These are phyloP conservation scores for Aspergillus pseudoglaucus DNA, from an alignment of 2,329 filamentous ascomycete species.

Conservation along the genomic window DNA sequence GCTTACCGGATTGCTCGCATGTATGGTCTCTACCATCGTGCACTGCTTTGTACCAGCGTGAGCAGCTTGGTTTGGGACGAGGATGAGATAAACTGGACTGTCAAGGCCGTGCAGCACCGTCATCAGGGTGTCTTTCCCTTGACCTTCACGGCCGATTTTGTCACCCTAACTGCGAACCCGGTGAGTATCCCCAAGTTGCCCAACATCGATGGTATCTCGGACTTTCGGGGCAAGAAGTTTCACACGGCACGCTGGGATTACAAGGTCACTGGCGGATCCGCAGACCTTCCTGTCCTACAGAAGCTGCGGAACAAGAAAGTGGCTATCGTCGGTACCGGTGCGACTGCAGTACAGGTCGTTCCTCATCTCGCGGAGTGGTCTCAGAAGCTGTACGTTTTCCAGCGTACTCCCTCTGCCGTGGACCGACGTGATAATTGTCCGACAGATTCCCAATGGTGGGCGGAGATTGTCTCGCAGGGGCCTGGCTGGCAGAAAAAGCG, in stretches of 20 bases:
- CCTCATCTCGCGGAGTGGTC: conserved; percentile 33
- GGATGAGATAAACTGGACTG: conserved; percentile 1
- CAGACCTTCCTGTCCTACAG: neutral
- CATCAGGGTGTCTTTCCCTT: neutral
- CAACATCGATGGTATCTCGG: conserved; percentile 14
- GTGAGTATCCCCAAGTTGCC: conserved; percentile 16
- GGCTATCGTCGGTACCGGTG: conserved; percentile 41
- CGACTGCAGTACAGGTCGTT: conserved; percentile 37
- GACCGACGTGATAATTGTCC: conserved; percentile 24
- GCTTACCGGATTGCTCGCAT: conserved; percentile 17
- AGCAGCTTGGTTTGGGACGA: conserved; percentile 12
- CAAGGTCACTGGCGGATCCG: conserved; percentile 4
- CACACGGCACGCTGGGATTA: conserved; percentile 22
- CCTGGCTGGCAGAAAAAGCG: conserved; percentile 21
- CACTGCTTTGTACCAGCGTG: conserved; percentile 45
- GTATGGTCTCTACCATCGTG: conserved; percentile 37
- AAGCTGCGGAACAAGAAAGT: conserved; percentile 30
- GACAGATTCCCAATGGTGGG: conserved; percentile 12
- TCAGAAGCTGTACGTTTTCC: conserved; percentile 34
- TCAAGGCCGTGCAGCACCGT: conserved; percentile 4
- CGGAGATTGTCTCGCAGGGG: neutral
- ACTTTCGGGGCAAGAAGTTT: conserved; percentile 16
- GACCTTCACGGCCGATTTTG: conserved; percentile 26
- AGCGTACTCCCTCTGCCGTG: conserved; percentile 36
- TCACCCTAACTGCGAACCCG: conserved; percentile 26